These are phyloP conservation scores for Helicocarpus griseus DNA, from an alignment of 2,329 filamentous ascomycete genomes.

Conservation along the genomic window DNA sequence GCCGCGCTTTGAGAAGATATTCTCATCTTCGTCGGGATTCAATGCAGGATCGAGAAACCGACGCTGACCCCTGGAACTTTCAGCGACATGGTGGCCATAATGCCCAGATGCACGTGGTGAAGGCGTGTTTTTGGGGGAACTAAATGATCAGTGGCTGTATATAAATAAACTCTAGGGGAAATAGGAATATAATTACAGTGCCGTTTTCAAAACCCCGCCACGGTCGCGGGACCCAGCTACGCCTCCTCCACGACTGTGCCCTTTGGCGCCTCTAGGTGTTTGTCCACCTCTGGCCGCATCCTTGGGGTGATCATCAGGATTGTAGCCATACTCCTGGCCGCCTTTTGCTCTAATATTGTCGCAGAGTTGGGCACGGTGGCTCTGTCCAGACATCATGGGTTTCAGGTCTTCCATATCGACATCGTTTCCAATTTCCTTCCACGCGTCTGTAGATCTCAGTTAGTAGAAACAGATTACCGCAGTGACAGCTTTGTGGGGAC, in stretches of 20 bases:
- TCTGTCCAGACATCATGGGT: constrained; percentile 28
- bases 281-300: background rate
- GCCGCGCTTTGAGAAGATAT: background rate
- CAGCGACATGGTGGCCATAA: background rate
- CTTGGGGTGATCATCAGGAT: background rate
- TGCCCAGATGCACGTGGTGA: background rate
- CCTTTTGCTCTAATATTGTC: constrained; percentile 14
- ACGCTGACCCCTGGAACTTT: background rate
- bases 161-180: background rate
- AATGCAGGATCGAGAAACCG: background rate
- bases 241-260: constrained; percentile 18
- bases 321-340: constrained; percentile 10
- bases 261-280: constrained; percentile 1
- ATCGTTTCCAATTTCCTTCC: constrained; percentile 22
- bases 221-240: constrained; percentile 17
- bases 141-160: background rate
- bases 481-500: constrained; percentile 5
- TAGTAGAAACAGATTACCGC: constrained; percentile 6
- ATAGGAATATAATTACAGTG: background rate
- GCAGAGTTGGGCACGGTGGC: constrained; percentile 24
- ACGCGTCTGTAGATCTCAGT: constrained; percentile 18
- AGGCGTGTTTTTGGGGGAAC: background rate
- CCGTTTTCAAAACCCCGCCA: background rate
- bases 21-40: background rate
- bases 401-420: constrained; percentile 22